phyloP scores from a whole-genome alignment of 2,329 filamentous ascomycete species.

The Conoideocrella luteorostrata region DNA sequence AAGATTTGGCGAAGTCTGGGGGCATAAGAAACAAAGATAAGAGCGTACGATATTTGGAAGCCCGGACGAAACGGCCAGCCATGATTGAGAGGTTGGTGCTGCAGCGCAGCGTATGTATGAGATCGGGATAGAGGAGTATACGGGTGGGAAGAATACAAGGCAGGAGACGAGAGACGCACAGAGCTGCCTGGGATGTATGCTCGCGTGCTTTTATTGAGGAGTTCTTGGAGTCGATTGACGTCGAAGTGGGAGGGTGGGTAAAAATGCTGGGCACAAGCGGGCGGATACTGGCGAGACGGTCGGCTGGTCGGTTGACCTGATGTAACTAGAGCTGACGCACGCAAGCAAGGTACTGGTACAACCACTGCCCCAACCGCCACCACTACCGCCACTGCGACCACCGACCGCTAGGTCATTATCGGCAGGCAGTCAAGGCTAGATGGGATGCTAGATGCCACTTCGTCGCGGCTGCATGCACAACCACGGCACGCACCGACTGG shows the following conservation, averaged over 20 bases:
- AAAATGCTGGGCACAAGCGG: too few relatives aligned
- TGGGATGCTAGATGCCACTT: too few relatives aligned
- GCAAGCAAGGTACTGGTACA: conserved; percentile 1
- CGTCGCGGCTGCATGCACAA: too few relatives aligned
- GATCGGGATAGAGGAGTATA: not conserved
- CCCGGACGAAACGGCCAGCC: conserved; percentile 60
- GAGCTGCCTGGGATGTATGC: conserved; percentile 4
- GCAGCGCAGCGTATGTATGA: conserved; percentile 7
- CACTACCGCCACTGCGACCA: too few relatives aligned
- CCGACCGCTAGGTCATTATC: too few relatives aligned
- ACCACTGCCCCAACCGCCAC: too few relatives aligned
- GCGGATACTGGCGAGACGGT: too few relatives aligned
- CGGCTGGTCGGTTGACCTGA: too few relatives aligned
- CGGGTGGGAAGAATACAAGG: conserved; percentile 5
- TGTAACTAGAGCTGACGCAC: not conserved
- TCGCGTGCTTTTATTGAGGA: conserved; percentile 1
- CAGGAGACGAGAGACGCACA: conserved; percentile 9
- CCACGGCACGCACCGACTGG: too few relatives aligned
- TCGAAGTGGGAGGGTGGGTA: too few relatives aligned
- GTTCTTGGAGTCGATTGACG: conserved; percentile 2
- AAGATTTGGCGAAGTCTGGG: not conserved
- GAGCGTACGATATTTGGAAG: conserved; percentile 61
- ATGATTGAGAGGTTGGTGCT: conserved; percentile 31
- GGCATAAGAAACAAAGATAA: not conserved
- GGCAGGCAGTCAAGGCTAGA: too few relatives aligned